phyloP scores from a whole-genome alignment of 139 green algal genomes.

The Pseudopediastrum boryanum region DNA sequence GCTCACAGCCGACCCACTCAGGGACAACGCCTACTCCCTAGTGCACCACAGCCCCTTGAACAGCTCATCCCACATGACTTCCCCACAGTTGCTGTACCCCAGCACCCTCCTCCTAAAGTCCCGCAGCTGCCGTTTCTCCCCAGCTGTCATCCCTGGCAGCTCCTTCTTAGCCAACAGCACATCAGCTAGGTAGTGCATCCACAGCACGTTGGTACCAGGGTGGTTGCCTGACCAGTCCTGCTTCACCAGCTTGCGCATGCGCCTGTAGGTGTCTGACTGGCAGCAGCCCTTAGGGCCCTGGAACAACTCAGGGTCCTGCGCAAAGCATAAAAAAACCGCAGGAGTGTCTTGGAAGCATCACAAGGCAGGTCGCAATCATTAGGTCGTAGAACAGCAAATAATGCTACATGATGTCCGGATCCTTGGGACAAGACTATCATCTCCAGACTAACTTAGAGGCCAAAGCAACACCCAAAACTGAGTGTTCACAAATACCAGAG shows the following conservation, averaged over 20 bases:
- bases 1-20: too few species aligned
- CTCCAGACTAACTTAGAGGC: too few species aligned
- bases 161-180: conserved; percentile 73
- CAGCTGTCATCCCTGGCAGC: not conserved
- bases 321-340: too few species aligned
- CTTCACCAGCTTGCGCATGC: conserved; percentile 77
- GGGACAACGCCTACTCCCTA: too few species aligned
- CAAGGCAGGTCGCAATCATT: too few species aligned
- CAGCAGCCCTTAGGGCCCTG: conserved; percentile 76
- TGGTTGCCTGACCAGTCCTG: conserved; percentile 67
- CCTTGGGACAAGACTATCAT: too few species aligned
- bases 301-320: conserved; percentile 88
- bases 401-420: too few species aligned
- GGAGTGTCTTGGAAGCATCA: too few species aligned
- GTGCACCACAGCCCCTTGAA: conserved; percentile 63
- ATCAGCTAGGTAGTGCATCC: conserved; percentile 94
- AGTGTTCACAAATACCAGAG: too few species aligned
- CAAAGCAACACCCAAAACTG: too few species aligned
- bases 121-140: conserved; percentile 51
- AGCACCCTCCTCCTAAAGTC: conserved; percentile 53
- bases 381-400: too few species aligned
- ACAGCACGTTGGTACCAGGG: conserved; percentile 90
- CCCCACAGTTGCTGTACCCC: conserved; percentile 46
- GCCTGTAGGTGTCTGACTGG: conserved; percentile 70
- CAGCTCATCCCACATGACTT: conserved; percentile 76